phyloP scores from a whole-genome alignment of 1,139 yeast genomes.

The Zhuliangozyma blackwelliae region DNA sequence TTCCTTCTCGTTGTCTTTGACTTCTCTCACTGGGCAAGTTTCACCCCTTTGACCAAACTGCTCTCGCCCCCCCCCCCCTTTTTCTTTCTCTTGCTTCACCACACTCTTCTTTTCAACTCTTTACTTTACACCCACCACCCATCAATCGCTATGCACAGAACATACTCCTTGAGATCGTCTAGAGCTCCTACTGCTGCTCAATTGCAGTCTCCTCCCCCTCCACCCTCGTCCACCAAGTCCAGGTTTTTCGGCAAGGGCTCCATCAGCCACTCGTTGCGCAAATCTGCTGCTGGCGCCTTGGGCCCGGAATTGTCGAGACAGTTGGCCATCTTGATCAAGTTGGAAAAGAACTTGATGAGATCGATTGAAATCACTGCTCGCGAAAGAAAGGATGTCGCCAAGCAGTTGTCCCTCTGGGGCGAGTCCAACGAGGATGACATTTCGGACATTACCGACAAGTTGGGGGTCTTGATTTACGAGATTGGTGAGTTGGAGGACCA shows the following conservation, averaged over 20 bases:
- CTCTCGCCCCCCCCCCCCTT: not conserved
- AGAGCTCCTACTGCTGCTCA: slow-evolving; percentile 84
- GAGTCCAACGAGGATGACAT: slow-evolving; percentile 81
- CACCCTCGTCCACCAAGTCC: slow-evolving; percentile 64
- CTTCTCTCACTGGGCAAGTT: too few species aligned
- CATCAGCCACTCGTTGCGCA: slow-evolving; percentile 62
- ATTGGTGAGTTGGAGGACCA: slow-evolving; percentile 86
- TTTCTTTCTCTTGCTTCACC: not conserved
- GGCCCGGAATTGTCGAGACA: slow-evolving; percentile 80
- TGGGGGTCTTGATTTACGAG: slow-evolving; percentile 78
- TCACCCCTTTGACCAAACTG: too few species aligned
- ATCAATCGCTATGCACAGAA: slow-evolving; percentile 58
- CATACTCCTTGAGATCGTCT: slow-evolving; percentile 72
- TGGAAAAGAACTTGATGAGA: slow-evolving; percentile 79
- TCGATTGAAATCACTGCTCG: slow-evolving; percentile 73
- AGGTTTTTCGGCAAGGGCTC: slow-evolving; percentile 73
- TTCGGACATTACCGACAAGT: slow-evolving; percentile 78
- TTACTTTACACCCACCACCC: not conserved
- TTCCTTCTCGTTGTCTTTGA: too few species aligned
- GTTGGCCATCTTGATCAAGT: slow-evolving; percentile 71
- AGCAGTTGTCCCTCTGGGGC: slow-evolving; percentile 83
- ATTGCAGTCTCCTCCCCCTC: slow-evolving; percentile 77
- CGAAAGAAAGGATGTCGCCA: slow-evolving; percentile 80
- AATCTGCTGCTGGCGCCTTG: slow-evolving; percentile 65
- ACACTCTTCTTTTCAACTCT: not conserved